phyloP scores from a whole-genome alignment of 495 filamentous ascomycete genomes.

The Hypoxylon perforatum region DNA sequence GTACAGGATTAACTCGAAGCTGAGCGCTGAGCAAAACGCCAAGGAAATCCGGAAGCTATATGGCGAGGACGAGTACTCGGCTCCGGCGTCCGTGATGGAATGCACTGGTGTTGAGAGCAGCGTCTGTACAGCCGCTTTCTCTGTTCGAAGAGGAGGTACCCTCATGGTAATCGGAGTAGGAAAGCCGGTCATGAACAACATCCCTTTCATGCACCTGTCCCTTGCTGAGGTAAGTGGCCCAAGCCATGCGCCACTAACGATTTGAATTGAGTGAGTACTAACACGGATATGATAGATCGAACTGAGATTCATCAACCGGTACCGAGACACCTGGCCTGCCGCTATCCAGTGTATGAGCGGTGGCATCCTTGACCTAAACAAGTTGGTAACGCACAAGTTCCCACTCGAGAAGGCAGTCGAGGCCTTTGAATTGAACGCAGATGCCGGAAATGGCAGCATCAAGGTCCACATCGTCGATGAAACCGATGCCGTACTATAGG shows the following conservation, averaged over 20 bases:
- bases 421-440: constrained; percentile 63
- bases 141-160: constrained; percentile 66
- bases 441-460: constrained; percentile 62
- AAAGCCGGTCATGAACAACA: constrained; percentile 67
- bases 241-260: constrained; percentile 8
- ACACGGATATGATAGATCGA: constrained; percentile 58
- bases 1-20: constrained; percentile 57
- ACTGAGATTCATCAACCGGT: constrained; percentile 73
- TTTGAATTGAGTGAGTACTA: constrained; percentile 17
- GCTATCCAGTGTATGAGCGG: constrained; percentile 61
- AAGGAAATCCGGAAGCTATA: constrained; percentile 64
- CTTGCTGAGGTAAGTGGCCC: constrained; percentile 64
- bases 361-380: constrained; percentile 65
- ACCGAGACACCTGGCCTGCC: constrained; percentile 70
- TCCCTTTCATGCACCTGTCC: constrained; percentile 75
- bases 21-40: constrained; percentile 62
- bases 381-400: constrained; percentile 62
- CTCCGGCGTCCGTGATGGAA: constrained; percentile 68
- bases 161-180: constrained; percentile 74
- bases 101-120: constrained; percentile 73
- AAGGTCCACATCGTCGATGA: constrained; percentile 71
- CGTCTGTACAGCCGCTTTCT: constrained; percentile 65
- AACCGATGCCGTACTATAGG: constrained; percentile 44
- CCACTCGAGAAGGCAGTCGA: constrained; percentile 66
- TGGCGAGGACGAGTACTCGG: constrained; percentile 59